A percentile compares a stretch with the other conserved stretches of the same genome.
phyloP scores from a whole-genome alignment of 2,329 filamentous ascomycete species.

The Lecanicillium sp. region DNA sequence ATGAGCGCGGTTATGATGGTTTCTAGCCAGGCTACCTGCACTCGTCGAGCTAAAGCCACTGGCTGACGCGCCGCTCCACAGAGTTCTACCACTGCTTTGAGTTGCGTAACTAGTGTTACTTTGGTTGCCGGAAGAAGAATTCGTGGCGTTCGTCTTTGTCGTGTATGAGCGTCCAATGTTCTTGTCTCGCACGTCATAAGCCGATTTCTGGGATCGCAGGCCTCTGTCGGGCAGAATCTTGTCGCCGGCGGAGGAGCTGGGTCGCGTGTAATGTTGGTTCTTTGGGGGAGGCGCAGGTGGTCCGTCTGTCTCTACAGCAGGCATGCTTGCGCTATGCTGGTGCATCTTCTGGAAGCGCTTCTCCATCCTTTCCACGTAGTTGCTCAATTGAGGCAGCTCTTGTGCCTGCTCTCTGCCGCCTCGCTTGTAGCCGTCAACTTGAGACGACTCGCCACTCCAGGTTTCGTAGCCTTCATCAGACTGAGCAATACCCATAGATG shows the following conservation, averaged over 20 bases:
- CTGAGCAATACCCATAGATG: slow-evolving; percentile 63
- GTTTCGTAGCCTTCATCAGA: slow-evolving; percentile 58
- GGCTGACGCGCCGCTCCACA: slow-evolving; percentile 93
- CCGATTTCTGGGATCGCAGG: slow-evolving; percentile 63
- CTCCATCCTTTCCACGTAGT: slow-evolving; percentile 91
- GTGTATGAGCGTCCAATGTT: slow-evolving; percentile 75
- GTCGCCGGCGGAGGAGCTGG: slow-evolving; percentile 53
- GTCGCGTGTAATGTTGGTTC: slow-evolving; percentile 43
- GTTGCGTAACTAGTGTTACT: slow-evolving; percentile 70
- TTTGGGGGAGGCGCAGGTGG: slow-evolving; percentile 61
- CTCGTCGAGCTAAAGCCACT: slow-evolving; percentile 91
- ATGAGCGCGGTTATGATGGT: slow-evolving; percentile 55
- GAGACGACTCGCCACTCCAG: slow-evolving; percentile 49
- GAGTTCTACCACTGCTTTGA: slow-evolving; percentile 70
- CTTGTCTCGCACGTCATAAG: slow-evolving; percentile 67
- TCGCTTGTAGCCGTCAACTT: slow-evolving; percentile 37
- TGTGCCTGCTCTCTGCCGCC: slow-evolving; percentile 41
- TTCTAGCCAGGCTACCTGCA: slow-evolving; percentile 83
- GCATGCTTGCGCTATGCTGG: slow-evolving; percentile 45
- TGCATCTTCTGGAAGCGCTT: slow-evolving; percentile 69
- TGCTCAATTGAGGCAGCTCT: slow-evolving; percentile 66
- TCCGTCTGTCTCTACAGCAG: slow-evolving; percentile 38
- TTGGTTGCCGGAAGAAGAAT: slow-evolving; percentile 65
- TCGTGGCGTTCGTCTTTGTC: slow-evolving; percentile 80
- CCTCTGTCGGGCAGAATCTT: slow-evolving; percentile 36